These are phyloP conservation scores for Cercospora beticola DNA, from an alignment of 2,329 filamentous ascomycete species.

Conservation along the genomic window DNA sequence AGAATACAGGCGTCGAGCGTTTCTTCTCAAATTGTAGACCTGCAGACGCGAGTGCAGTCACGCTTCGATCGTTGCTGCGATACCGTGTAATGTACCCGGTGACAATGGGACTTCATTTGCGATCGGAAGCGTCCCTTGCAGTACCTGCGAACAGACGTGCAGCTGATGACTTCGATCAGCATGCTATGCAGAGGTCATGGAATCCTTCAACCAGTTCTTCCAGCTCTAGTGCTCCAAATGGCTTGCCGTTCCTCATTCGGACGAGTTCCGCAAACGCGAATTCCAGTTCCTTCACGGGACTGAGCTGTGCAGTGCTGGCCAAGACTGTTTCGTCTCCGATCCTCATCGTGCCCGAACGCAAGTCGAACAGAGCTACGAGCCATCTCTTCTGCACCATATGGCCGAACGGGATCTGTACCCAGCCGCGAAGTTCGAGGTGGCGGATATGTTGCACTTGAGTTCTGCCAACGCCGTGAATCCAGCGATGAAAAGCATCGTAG, in stretches of 20 bases:
- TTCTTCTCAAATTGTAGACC: background rate
- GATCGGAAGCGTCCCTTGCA: background rate
- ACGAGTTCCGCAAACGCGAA: slow-evolving; percentile 19
- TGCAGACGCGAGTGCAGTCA: background rate
- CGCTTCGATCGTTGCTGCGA: background rate
- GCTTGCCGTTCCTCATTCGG: slow-evolving; percentile 13
- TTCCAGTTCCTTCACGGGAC: slow-evolving; percentile 21
- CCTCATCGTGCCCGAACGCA: slow-evolving; percentile 23
- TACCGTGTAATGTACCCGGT: background rate
- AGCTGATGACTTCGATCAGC: background rate
- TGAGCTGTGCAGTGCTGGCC: background rate
- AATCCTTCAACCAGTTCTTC: slow-evolving; percentile 24
- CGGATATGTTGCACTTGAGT: slow-evolving; percentile 24
- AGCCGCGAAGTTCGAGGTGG: slow-evolving; percentile 26
- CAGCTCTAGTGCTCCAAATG: slow-evolving; percentile 20
- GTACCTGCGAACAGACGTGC: background rate
- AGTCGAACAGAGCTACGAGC: slow-evolving; percentile 25
- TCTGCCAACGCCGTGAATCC: slow-evolving; percentile 27
- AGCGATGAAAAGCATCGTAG: slow-evolving; percentile 19
- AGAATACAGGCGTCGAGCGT: background rate
- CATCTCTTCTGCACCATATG: slow-evolving; percentile 28
- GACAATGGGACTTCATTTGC: background rate
- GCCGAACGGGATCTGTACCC: slow-evolving; percentile 28
- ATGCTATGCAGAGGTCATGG: slow-evolving; percentile 21
- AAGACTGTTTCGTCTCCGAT: background rate